Percentiles rank a stretch among this genome's conserved stretches.
Conservation (phyloP, 495 filamentous ascomycete species). For the Podospora tetraspora region DNA sequence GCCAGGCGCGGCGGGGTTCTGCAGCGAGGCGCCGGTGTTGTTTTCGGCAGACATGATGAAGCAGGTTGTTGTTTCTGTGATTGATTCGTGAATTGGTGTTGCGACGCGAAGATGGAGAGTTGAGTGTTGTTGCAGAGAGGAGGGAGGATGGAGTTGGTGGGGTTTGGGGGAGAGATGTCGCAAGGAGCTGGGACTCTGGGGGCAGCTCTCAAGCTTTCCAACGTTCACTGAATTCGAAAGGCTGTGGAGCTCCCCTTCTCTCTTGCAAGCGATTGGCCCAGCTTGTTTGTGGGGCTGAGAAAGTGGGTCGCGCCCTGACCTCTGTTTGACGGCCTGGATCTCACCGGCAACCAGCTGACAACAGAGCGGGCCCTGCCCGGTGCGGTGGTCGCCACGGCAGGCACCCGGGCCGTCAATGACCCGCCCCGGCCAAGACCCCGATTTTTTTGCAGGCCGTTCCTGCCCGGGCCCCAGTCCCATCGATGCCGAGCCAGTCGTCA, state of each 20-base stretch:
- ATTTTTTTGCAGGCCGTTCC: conserved; percentile 1
- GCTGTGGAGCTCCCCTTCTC: neutral
- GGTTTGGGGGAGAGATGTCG: neutral
- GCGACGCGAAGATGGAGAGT: neutral
- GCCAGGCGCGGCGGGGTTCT: conserved; percentile 18
- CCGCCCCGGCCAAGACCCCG: conserved; percentile 4
- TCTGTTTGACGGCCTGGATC: neutral
- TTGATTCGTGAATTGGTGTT: neutral
- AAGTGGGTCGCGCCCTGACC: neutral
- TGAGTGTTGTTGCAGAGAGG: neutral
- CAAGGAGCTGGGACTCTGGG: neutral
- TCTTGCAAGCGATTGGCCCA: neutral
- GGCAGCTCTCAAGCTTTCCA: neutral
- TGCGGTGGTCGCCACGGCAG: neutral
- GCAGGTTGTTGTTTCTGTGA: neutral
- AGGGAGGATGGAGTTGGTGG: neutral
- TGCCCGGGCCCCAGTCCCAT: neutral
- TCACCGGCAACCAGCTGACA: neutral
- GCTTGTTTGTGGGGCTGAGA: neutral
- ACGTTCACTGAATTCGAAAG: neutral
- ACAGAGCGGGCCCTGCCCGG: neutral
- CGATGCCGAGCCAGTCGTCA: conserved; percentile 4
- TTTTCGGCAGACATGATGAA: conserved; percentile 37
- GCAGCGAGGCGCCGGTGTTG: conserved; percentile 28
- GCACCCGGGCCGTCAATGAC: conserved; percentile 9